These are phyloP conservation scores for Linderniella brevidens DNA, from an alignment of 257 asterid species.

Conservation along the genomic window DNA sequence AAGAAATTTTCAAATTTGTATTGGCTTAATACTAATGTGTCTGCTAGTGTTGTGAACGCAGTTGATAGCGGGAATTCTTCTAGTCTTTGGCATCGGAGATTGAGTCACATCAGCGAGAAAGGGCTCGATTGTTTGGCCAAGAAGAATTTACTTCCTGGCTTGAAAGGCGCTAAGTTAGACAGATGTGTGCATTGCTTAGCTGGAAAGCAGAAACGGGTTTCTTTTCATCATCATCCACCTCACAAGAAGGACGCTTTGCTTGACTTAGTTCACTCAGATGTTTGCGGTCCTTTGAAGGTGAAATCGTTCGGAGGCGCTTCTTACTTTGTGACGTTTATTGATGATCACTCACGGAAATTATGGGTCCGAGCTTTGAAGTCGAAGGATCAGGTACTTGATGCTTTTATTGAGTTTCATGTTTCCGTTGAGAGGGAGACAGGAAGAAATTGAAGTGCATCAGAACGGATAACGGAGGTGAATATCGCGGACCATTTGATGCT, in stretches of 20 bases:
- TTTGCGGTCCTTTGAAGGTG: neutral
- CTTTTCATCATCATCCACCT: neutral
- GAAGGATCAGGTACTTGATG: neutral
- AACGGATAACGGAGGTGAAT: slow-evolving; percentile 9
- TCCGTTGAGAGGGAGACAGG: neutral
- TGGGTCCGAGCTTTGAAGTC: neutral
- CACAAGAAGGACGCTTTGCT: neutral
- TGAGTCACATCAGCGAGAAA: neutral
- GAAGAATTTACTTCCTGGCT: neutral
- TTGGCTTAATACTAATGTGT: neutral
- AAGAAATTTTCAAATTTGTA: neutral
- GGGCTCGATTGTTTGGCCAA: neutral
- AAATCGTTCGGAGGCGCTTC: neutral
- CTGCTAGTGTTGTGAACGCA: neutral
- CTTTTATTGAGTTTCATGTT: neutral
- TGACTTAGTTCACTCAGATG: neutral
- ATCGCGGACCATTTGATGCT: slow-evolving; percentile 7
- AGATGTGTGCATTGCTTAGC: neutral
- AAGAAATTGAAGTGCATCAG: slow-evolving; percentile 8
- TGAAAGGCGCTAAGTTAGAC: neutral
- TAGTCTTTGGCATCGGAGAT: neutral
- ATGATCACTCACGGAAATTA: neutral
- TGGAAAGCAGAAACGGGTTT: neutral
- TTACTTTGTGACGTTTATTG: neutral
- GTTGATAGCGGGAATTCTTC: neutral